These are phyloP conservation scores for Taxillus chinensis DNA, from an alignment of 164 flowering plant genomes.

Conservation along the genomic window DNA sequence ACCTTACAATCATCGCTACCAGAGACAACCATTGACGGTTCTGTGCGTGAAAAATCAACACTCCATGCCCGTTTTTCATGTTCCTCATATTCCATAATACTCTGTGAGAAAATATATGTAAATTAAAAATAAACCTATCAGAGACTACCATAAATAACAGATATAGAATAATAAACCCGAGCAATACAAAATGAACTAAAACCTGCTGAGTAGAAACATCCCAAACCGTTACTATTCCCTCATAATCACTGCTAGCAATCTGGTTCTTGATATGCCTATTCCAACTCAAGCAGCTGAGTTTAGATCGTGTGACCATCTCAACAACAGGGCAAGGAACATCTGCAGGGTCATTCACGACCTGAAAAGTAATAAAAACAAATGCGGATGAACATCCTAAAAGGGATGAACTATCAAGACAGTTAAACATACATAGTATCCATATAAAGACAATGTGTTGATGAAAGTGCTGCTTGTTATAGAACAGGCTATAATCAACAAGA, in stretches of 20 bases:
- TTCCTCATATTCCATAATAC: constrained; percentile 97
- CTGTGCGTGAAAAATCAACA: constrained; percentile 93
- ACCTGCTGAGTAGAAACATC: constrained; percentile 92
- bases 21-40: constrained; percentile 88
- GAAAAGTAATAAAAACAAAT: constrained; percentile 8
- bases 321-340: constrained; percentile 81
- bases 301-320: constrained; percentile 88
- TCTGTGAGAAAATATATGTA: constrained; percentile 22
- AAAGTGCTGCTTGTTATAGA: no score
- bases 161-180: no score
- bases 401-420: no score
- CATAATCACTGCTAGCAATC: constrained; percentile 93
- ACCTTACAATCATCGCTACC: constrained; percentile 99
- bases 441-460: no score
- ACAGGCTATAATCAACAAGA: no score
- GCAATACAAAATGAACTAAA: background rate
- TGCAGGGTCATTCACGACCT: constrained; percentile 88
- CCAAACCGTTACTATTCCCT: constrained; percentile 98
- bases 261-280: constrained; percentile 69
- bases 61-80: constrained; percentile 99
- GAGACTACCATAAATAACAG: no score
- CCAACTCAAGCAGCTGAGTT: constrained; percentile 98
- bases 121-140: no score
- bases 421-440: no score
- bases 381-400: no score